Evolutionary conservation across 768 basidiomycete species (phyloP).

Genomic region (Serpula lacrymans): DNA sequence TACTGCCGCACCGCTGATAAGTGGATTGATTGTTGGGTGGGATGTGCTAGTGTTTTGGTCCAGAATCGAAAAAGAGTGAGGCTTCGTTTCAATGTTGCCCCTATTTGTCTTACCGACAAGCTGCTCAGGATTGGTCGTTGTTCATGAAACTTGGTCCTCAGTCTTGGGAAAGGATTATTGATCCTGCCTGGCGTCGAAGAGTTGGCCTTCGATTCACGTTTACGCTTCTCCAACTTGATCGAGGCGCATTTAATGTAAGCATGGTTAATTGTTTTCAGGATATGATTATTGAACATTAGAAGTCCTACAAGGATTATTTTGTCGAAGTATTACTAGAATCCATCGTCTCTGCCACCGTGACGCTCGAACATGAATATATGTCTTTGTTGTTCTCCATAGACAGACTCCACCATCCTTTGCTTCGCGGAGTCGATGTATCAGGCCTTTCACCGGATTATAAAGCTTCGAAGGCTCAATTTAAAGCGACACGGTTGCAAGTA

Average conservation of each 20-base stretch:
- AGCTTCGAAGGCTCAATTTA: slow-evolving; percentile 28
- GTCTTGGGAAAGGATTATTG: slow-evolving; percentile 54
- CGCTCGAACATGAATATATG: slow-evolving; percentile 58
- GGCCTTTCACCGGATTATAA: slow-evolving; percentile 25
- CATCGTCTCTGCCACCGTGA: slow-evolving; percentile 43
- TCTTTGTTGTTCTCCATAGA: slow-evolving; percentile 58
- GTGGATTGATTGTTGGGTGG: slow-evolving; percentile 73
- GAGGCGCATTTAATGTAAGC: slow-evolving; percentile 56
- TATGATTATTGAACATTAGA: slow-evolving; percentile 4
- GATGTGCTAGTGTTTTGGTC: slow-evolving; percentile 61
- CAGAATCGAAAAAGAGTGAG: slow-evolving; percentile 46
- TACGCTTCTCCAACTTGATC: slow-evolving; percentile 54
- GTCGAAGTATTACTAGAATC: slow-evolving; percentile 51
- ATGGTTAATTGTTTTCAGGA: background rate
- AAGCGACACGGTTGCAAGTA: slow-evolving; percentile 32
- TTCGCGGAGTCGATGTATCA: slow-evolving; percentile 36
- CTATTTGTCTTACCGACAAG: slow-evolving; percentile 1
- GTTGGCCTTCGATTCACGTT: slow-evolving; percentile 63
- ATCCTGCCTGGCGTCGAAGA: slow-evolving; percentile 49
- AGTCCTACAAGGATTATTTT: slow-evolving; percentile 50
- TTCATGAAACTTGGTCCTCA: slow-evolving; percentile 52
- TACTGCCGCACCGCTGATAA: slow-evolving; percentile 40
- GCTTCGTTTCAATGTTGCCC: slow-evolving; percentile 3
- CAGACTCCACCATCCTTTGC: slow-evolving; percentile 48
- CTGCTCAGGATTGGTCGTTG: slow-evolving; percentile 55